Percentiles rank a stretch among this genome's conserved stretches.
These are phyloP conservation scores for Sordariomycetes sp. DNA, from an alignment of 2,329 filamentous ascomycete species.

Conservation along the genomic window DNA sequence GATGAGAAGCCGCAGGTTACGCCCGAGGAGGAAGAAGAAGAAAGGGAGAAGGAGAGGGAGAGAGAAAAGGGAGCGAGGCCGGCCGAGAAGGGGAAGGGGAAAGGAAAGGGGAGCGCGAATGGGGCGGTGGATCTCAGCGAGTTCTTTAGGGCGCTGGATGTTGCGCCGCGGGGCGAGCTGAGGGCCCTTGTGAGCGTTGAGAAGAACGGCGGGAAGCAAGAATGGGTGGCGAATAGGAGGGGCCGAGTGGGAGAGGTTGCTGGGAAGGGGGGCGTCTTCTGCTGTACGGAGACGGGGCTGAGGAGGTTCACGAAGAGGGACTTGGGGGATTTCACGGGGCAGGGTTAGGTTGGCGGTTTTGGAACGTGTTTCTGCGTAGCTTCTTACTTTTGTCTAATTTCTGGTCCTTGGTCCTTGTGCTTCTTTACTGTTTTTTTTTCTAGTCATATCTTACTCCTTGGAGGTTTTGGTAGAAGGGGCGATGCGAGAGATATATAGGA, in stretches of 20 bases:
- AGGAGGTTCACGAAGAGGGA: constrained; percentile 9
- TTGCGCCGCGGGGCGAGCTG: constrained; percentile 14
- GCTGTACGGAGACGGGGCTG: constrained; percentile 10
- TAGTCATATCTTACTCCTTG: neutral
- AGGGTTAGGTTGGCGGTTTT: neutral
- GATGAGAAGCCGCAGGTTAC: neutral
- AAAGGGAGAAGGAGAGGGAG: neutral
- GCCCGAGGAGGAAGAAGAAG: neutral
- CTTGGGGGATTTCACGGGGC: constrained; percentile 4
- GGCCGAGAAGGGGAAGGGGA: neutral
- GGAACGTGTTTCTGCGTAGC: neutral
- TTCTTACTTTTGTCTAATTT: neutral
- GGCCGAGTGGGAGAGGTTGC: constrained; percentile 10
- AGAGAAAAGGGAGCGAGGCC: neutral
- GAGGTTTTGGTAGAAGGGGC: neutral
- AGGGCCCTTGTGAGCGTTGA: constrained; percentile 12
- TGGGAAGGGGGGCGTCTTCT: constrained; percentile 9
- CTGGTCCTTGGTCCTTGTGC: neutral
- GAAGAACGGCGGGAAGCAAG: neutral
- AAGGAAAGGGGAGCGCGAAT: constrained; percentile 4
- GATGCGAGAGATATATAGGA: neutral
- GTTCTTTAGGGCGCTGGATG: constrained; percentile 9
- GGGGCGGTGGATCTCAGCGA: constrained; percentile 1
- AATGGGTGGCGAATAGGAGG: constrained; percentile 1
- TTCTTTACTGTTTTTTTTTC: neutral